Evolutionary conservation across 2,329 filamentous ascomycete genomes (phyloP).

Genomic region (Phialophora macrospora): DNA sequence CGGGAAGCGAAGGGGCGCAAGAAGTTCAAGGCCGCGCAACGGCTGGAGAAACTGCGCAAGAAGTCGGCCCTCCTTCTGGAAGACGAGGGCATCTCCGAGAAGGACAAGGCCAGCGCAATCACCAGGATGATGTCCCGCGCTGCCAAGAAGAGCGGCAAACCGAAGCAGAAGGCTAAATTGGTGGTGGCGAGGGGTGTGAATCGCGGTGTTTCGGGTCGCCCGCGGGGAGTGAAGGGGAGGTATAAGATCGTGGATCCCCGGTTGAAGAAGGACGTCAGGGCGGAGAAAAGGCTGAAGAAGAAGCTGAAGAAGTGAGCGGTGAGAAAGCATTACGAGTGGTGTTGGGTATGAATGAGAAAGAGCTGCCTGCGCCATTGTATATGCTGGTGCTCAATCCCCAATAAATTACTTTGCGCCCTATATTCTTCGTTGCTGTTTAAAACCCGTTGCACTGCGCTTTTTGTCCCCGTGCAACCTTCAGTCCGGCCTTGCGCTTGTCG

Average conservation of each 20-base stretch:
- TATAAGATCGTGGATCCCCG: conserved; percentile 97
- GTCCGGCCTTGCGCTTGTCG: not conserved
- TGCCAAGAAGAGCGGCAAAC: conserved; percentile 72
- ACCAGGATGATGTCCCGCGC: conserved; percentile 79
- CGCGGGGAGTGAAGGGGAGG: conserved; percentile 88
- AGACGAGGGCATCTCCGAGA: conserved; percentile 91
- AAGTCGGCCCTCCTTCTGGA: conserved; percentile 89
- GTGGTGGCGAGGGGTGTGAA: conserved; percentile 87
- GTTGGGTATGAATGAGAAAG: not conserved
- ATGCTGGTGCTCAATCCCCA: not conserved
- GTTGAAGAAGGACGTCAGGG: conserved; percentile 94
- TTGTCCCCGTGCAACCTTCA: not conserved
- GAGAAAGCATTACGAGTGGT: no score
- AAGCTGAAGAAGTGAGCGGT: conserved; percentile 61
- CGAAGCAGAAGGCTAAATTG: conserved; percentile 78
- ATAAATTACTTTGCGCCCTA: not conserved
- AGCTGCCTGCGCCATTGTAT: not conserved
- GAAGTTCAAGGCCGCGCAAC: conserved; percentile 92
- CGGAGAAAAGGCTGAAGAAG: conserved; percentile 79
- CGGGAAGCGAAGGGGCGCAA: conserved; percentile 94
- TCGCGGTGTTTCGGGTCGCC: conserved; percentile 81
- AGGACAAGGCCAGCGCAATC: conserved; percentile 90
- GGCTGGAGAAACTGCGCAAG: conserved; percentile 92
- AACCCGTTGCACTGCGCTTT: not conserved
- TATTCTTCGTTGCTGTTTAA: not conserved